Base-by-base conservation (phyloP, 306 rosid species). In the Oxytropis ochrocephala region DNA sequence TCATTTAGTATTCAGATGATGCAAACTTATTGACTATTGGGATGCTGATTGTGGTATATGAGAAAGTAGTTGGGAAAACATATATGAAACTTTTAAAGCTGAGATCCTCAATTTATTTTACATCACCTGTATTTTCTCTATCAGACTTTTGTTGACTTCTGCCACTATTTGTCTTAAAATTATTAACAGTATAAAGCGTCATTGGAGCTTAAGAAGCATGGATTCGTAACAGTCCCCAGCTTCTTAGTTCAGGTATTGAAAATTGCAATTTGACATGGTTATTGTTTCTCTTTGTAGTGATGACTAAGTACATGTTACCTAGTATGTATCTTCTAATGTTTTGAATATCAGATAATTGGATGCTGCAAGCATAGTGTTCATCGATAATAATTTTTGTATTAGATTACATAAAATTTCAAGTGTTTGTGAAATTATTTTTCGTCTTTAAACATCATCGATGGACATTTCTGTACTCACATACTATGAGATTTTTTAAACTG, bases 171-270 rank as follows among this genome's bases (percentile, higher is more conserved):
- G 2, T 61, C 64, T 12, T 60, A 68, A 66, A 80, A 38, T 64
- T 69, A n/a, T 72, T 76, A 64, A 77, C 91, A 93, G 98, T 80
- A 86, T 82, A 79, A 88, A 79, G 98, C 98, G 61, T 88, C 98
- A 42, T 67, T 76, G 85, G 89, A 83, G 86, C 98, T 93, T 65
- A 59, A 67, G 56, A 84, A 79, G 63, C 87, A 53, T 68, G 98
- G 96, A 69, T 93, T 88, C 47, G 48, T 81, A 64, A 86, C 89
- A 44, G 90, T 88, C 18, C 91, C 96, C 69, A 85, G 82, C 78
- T 90, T 86, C 83, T 58, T 86, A 79, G 86, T 90, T 50, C 85
- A 90, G 98, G 98, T 90, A 81, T 64, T 35, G 29, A 65, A 65
- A 52, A 7, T 38, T 81, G 35, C 44, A 19, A 65, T 70, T 18